Conservation (phyloP, 345 rosid species). For the Clausena lansium region DNA sequence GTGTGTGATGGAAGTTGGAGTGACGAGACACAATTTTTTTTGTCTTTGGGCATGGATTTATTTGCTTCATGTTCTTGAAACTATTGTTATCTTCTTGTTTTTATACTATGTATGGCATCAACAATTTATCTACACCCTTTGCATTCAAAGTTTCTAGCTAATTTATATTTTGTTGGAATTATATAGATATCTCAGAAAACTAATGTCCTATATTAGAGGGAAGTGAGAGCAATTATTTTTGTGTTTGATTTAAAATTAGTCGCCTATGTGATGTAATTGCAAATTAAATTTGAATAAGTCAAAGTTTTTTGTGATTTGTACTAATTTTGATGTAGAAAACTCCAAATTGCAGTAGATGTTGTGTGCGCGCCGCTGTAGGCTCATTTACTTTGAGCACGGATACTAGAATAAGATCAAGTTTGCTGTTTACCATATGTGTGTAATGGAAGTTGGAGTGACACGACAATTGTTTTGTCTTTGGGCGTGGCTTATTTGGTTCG, state of each 20-base stretch:
- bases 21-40: background rate
- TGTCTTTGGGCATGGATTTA: background rate
- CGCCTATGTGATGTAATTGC: too few relatives aligned
- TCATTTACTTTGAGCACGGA: background rate
- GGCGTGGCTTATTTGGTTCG: background rate
- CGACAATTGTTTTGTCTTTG: background rate
- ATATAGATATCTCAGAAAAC: too few relatives aligned
- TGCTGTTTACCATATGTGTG: background rate
- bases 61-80: background rate
- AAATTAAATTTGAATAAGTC: too few relatives aligned
- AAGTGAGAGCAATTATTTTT: too few relatives aligned
- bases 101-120: background rate
- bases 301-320: too few relatives aligned
- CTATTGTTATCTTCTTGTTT: background rate
- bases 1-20: background rate
- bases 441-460: background rate
- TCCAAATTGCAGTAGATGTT: constrained; percentile 36
- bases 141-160: background rate
- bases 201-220: too few relatives aligned
- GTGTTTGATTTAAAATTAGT: too few relatives aligned
- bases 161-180: too few relatives aligned
- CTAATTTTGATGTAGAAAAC: too few relatives aligned
- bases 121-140: background rate
- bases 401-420: background rate
- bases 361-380: background rate